A percentile compares a stretch with the other conserved stretches of the same genome.
Conservation (phyloP, 2,329 filamentous ascomycete genomes). For the Aspergillus quadrilineatus region DNA sequence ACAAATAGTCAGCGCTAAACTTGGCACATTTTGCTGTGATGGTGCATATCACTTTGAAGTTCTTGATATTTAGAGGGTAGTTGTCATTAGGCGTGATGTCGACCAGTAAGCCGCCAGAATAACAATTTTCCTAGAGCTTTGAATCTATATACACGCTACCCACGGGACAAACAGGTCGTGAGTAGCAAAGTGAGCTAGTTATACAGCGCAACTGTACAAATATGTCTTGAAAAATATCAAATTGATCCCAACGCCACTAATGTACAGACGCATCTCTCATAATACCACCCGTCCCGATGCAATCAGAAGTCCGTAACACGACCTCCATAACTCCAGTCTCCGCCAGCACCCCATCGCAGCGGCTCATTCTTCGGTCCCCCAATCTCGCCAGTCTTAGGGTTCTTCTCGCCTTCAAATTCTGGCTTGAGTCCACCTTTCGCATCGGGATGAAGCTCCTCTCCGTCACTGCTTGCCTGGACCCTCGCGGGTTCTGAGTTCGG, state of each 20-base stretch:
- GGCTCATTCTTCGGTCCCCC: constrained; percentile 98
- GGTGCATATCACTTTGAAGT: too few species aligned
- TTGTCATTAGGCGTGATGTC: too few species aligned
- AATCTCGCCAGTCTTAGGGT: constrained; percentile 92
- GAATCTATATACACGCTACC: too few species aligned
- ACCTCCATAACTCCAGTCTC: constrained; percentile 93
- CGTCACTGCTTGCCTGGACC: constrained; percentile 54
- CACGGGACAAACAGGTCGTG: background rate
- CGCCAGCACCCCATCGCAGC: constrained; percentile 73
- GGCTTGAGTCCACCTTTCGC: constrained; percentile 75
- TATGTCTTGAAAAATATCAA: background rate
- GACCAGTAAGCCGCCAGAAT: too few species aligned
- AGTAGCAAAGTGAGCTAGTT: background rate
- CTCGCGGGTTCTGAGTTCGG: constrained; percentile 36
- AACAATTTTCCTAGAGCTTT: too few species aligned
- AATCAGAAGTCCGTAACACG: constrained; percentile 81
- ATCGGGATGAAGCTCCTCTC: constrained; percentile 68
- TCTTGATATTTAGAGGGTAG: too few species aligned
- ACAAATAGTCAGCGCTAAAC: too few species aligned
- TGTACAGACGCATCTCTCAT: background rate
- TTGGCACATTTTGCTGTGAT: too few species aligned
- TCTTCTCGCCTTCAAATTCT: constrained; percentile 88
- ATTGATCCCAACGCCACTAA: background rate
- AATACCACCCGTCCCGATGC: background rate
- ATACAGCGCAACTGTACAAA: background rate